phyloP scores from a whole-genome alignment of 495 filamentous ascomycete species.

The Aspergillus panamensis region DNA sequence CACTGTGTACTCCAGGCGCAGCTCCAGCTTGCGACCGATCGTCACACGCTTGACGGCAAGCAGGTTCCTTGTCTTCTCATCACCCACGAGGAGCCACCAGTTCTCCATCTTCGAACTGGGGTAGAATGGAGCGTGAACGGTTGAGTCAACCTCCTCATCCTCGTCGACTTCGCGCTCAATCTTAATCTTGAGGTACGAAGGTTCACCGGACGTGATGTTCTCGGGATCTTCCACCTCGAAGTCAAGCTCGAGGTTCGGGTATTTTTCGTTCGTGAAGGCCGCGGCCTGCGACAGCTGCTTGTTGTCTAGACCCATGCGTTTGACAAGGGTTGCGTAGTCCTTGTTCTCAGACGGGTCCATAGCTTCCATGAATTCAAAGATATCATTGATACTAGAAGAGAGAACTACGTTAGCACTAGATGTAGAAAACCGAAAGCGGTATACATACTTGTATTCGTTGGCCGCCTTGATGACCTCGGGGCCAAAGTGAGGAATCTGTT shows the following conservation, averaged over 20 bases:
- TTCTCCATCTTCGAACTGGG: slow-evolving; percentile 92
- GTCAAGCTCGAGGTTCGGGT: slow-evolving; percentile 87
- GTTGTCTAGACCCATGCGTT: slow-evolving; percentile 73
- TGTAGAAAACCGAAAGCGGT: background rate
- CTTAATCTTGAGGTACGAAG: slow-evolving; percentile 79
- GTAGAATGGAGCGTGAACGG: slow-evolving; percentile 95
- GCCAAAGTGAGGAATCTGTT: slow-evolving; percentile 95
- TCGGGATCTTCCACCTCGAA: slow-evolving; percentile 83
- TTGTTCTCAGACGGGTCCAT: slow-evolving; percentile 93
- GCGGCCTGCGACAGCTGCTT: slow-evolving; percentile 84
- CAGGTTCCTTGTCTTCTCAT: slow-evolving; percentile 77
- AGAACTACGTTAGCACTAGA: slow-evolving; percentile 34
- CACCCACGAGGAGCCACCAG: slow-evolving; percentile 93
- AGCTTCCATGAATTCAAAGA: slow-evolving; percentile 97
- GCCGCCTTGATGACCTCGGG: slow-evolving; percentile 79
- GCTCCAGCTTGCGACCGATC: slow-evolving; percentile 70
- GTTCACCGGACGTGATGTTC: slow-evolving; percentile 70
- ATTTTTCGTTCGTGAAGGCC: slow-evolving; percentile 93
- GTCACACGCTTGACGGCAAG: slow-evolving; percentile 94
- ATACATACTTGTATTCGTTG: slow-evolving; percentile 71
- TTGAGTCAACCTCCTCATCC: slow-evolving; percentile 70
- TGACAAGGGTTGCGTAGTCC: slow-evolving; percentile 69
- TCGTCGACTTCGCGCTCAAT: slow-evolving; percentile 82
- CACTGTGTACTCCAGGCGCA: slow-evolving; percentile 83
- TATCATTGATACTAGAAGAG: slow-evolving; percentile 66